Conservation (phyloP, 352 stramenopile species). For the Pilasporangium apinafurcum region DNA sequence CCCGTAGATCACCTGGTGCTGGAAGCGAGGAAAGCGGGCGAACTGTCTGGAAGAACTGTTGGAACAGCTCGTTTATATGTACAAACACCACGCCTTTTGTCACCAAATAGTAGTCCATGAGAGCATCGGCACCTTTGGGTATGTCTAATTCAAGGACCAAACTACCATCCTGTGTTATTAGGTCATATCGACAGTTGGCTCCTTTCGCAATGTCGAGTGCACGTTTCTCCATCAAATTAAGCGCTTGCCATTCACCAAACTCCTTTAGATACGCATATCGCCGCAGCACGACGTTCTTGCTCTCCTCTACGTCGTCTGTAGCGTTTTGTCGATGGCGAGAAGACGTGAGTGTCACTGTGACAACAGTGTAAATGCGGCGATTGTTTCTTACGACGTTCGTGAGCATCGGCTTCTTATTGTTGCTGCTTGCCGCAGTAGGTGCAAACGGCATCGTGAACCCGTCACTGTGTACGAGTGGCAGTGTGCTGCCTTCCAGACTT, state of each 20-base stretch:
- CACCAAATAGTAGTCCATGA: constrained; percentile 58
- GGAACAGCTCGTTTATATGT: constrained; percentile 40
- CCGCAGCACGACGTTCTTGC: constrained; percentile 13
- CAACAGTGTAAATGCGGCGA: constrained; percentile 49
- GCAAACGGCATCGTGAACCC: constrained; percentile 21
- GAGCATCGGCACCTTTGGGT: constrained; percentile 31
- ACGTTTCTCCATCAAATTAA: constrained; percentile 24
- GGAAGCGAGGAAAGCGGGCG: constrained; percentile 16
- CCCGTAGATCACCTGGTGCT: background rate
- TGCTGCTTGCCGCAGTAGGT: background rate
- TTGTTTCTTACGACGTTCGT: constrained; percentile 44
- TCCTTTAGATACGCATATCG: constrained; percentile 51
- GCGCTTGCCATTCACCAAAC: constrained; percentile 44
- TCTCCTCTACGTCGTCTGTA: background rate
- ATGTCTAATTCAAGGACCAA: constrained; percentile 46
- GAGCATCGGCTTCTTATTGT: constrained; percentile 42
- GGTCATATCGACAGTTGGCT: constrained; percentile 33
- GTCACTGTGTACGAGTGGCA: constrained; percentile 22
- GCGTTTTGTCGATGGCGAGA: background rate
- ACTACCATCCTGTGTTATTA: constrained; percentile 44
- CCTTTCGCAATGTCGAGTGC: constrained; percentile 11
- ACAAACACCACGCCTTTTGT: constrained; percentile 33
- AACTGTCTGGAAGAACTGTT: constrained; percentile 28
- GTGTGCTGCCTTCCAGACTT: constrained; percentile 10
- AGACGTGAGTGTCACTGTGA: constrained; percentile 30